phyloP scores from a whole-genome alignment of 2,329 filamentous ascomycete genomes.

The Gaeumannomyces sp. region DNA sequence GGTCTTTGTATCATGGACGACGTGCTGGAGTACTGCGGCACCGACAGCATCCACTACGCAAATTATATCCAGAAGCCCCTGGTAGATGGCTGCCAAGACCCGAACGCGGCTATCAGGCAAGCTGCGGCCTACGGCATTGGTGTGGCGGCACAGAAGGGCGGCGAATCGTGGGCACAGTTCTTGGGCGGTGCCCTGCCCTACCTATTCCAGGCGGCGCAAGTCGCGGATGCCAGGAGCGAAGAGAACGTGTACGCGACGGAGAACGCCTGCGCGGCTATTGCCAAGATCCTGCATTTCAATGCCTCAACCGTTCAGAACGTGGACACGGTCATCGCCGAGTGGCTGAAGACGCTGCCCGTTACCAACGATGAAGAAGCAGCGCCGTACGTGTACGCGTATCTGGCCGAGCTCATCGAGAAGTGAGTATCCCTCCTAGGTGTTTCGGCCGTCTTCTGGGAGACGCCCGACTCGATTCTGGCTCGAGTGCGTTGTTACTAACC shows the following conservation, averaged over 20 bases:
- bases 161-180: conserved; percentile 81
- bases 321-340: conserved; percentile 72
- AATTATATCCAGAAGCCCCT: conserved; percentile 83
- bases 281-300: conserved; percentile 94
- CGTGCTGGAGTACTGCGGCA: conserved; percentile 92
- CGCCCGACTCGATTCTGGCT: too few species aligned
- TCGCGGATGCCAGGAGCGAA: conserved; percentile 76
- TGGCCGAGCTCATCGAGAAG: conserved; percentile 89
- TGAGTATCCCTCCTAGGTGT: conserved; percentile 47
- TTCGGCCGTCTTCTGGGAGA: neutral
- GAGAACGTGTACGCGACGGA: conserved; percentile 97
- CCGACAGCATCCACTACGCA: conserved; percentile 80
- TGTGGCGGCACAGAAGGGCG: conserved; percentile 89
- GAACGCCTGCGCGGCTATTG: conserved; percentile 93
- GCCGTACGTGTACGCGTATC: conserved; percentile 89
- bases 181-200: conserved; percentile 71
- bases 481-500: neutral
- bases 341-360: conserved; percentile 87
- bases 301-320: conserved; percentile 66
- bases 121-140: conserved; percentile 94
- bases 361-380: conserved; percentile 96
- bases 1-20: conserved; percentile 99
- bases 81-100: conserved; percentile 76
- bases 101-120: conserved; percentile 78
- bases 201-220: conserved; percentile 77